phyloP scores from a whole-genome alignment of 768 basidiomycete species.

The Calocybe cyanea region DNA sequence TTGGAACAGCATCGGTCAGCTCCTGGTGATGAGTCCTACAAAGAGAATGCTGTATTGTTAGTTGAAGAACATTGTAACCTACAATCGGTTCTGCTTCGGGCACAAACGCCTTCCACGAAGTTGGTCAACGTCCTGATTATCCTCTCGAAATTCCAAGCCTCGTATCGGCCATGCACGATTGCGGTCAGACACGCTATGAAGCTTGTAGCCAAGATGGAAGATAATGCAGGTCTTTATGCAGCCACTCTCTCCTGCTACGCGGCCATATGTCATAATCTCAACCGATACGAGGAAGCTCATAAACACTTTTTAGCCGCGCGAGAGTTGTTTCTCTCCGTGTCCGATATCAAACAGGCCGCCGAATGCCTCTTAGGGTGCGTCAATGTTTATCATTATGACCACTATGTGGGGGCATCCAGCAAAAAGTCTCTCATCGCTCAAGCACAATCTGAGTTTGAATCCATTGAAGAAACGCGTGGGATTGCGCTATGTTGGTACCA shows the following conservation, averaged over 20 bases:
- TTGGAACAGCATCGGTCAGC: slow-evolving; percentile 10
- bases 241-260: neutral
- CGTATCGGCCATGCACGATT: slow-evolving; percentile 11
- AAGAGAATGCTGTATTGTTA: neutral
- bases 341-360: neutral
- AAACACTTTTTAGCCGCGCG: neutral
- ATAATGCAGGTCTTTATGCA: neutral
- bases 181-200: slow-evolving; percentile 5
- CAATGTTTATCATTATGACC: neutral
- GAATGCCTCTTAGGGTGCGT: neutral
- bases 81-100: slow-evolving; percentile 12
- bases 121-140: slow-evolving; percentile 14
- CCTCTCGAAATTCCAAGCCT: slow-evolving; percentile 14
- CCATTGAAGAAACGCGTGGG: neutral
- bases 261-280: neutral
- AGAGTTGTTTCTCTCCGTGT: neutral
- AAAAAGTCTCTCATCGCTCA: neutral
- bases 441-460: neutral
- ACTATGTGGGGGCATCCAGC: neutral
- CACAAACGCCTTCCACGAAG: neutral
- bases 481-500: neutral
- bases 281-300: neutral
- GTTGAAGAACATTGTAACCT: slow-evolving; percentile 5
- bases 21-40: slow-evolving; percentile 9
- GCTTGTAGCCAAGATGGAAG: neutral